phyloP scores from a whole-genome alignment of 2,329 filamentous ascomycete genomes.

The Ceratocystis ficicola region DNA sequence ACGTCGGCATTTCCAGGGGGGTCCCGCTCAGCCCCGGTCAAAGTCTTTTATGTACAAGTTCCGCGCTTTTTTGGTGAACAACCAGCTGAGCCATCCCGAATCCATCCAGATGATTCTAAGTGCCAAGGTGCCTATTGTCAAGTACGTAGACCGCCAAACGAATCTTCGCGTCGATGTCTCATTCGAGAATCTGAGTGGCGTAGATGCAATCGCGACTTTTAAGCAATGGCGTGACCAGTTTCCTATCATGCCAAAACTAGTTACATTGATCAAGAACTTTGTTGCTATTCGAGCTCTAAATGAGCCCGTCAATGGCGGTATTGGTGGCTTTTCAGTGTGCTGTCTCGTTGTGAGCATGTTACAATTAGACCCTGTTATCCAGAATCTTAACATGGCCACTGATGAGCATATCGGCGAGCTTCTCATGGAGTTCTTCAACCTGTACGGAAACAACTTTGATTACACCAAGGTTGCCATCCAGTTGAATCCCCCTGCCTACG shows the following conservation, averaged over 20 bases:
- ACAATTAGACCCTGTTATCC: conserved; percentile 62
- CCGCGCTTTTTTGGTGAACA: conserved; percentile 43
- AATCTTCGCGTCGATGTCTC: conserved; percentile 82
- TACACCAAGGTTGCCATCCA: conserved; percentile 58
- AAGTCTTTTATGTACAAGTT: conserved; percentile 52
- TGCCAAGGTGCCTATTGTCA: conserved; percentile 84
- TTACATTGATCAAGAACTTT: conserved; percentile 85
- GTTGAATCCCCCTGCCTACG: conserved; percentile 60
- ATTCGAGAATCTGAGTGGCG: conserved; percentile 79
- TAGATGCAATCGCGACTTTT: conserved; percentile 72
- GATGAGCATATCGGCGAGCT: conserved; percentile 65
- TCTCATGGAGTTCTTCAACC: conserved; percentile 75
- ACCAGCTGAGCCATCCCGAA: conserved; percentile 44
- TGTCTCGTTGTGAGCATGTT: conserved; percentile 86
- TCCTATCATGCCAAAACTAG: conserved; percentile 74
- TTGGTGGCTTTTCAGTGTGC: conserved; percentile 88
- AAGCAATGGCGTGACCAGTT: conserved; percentile 64
- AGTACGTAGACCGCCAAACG: conserved; percentile 69
- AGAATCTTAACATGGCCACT: conserved; percentile 46
- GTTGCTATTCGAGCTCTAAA: conserved; percentile 80
- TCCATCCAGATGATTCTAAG: conserved; percentile 56
- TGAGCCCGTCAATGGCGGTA: conserved; percentile 79
- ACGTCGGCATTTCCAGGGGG: conserved; percentile 42
- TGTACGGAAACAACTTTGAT: conserved; percentile 77
- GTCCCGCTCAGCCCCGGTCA: conserved; percentile 37